phyloP scores from a whole-genome alignment of 306 rosid genomes.

The Malus fusca region DNA sequence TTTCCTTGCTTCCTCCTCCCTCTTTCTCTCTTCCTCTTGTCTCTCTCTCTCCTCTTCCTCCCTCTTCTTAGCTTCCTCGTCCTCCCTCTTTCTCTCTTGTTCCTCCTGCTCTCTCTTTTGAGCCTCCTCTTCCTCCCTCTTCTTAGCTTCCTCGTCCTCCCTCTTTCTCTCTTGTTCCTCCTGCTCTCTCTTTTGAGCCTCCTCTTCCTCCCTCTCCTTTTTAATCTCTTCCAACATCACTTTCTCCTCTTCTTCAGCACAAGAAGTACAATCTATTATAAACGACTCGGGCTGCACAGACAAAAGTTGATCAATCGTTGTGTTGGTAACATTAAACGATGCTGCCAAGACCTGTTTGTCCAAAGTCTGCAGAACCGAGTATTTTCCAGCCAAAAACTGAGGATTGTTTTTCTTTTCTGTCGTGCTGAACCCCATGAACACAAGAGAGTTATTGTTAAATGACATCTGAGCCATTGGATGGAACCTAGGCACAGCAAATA shows the following conservation, averaged over 20 bases:
- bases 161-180: neutral
- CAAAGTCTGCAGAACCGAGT: conserved; percentile 44
- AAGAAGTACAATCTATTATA: conserved; percentile 56
- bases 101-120: neutral
- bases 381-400: conserved; percentile 64
- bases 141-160: neutral
- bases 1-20: neutral
- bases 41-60: too few relatives aligned
- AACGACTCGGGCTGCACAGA: conserved; percentile 37
- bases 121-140: neutral
- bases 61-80: too few relatives aligned
- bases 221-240: conserved; percentile 43
- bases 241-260: conserved; percentile 79
- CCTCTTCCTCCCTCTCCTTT: conserved; percentile 13
- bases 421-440: conserved; percentile 78
- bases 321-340: conserved; percentile 49
- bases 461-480: conserved; percentile 92
- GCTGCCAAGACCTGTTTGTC: conserved; percentile 50
- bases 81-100: neutral
- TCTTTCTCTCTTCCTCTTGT: too few relatives aligned
- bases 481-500: conserved; percentile 63
- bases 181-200: neutral
- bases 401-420: conserved; percentile 36
- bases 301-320: conserved; percentile 42
- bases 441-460: conserved; percentile 52